Evolutionary conservation across 768 basidiomycete genomes (phyloP).

Genomic region (Trichaptum fuscoviolaceum): DNA sequence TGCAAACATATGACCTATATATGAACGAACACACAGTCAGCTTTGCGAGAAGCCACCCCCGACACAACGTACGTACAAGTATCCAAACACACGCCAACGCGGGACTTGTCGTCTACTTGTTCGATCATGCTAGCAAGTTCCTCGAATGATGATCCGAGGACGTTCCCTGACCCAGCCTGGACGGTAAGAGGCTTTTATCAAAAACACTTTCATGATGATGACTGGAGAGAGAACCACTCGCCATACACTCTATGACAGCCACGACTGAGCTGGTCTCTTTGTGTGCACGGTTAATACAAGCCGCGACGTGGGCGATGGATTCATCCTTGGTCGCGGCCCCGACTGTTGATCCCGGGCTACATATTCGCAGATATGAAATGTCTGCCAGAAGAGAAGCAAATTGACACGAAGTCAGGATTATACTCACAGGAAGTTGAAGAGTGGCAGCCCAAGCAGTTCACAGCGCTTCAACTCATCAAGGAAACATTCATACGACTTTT

Average conservation of each 20-base stretch:
- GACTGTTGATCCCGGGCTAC: slow-evolving; percentile 79
- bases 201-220: not conserved
- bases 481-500: slow-evolving; percentile 75
- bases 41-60: not conserved
- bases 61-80: slow-evolving; percentile 52
- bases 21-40: not conserved
- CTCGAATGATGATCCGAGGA: slow-evolving; percentile 66
- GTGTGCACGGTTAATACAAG: slow-evolving; percentile 72
- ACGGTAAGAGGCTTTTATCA: not conserved
- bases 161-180: slow-evolving; percentile 75
- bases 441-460: slow-evolving; percentile 62
- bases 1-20: slow-evolving; percentile 68
- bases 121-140: slow-evolving; percentile 67
- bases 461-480: slow-evolving; percentile 77
- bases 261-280: slow-evolving; percentile 50
- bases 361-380: not conserved
- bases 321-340: slow-evolving; percentile 57
- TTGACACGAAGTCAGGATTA: not conserved
- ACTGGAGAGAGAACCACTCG: slow-evolving; percentile 16
- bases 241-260: slow-evolving; percentile 84
- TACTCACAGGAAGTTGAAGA: slow-evolving; percentile 85
- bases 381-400: not conserved
- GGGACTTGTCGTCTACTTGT: slow-evolving; percentile 61
- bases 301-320: slow-evolving; percentile 60
- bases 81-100: slow-evolving; percentile 82